These are phyloP conservation scores for Cryptococcus sp. DNA, from an alignment of 1,284 basidiomycete genomes.

Conservation along the genomic window DNA sequence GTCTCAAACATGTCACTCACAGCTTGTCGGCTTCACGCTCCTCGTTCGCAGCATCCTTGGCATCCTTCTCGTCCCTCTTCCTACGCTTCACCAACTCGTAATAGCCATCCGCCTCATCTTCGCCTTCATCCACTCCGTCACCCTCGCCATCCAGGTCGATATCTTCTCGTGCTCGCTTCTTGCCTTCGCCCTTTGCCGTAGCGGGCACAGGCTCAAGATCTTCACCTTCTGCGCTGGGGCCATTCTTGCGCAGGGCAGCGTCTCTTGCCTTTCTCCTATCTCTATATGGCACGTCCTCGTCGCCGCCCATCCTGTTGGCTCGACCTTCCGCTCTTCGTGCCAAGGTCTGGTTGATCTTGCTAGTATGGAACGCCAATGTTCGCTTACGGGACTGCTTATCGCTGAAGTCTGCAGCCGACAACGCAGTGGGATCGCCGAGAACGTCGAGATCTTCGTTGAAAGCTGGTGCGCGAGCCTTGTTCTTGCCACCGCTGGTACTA, in stretches of 20 bases:
- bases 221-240: conserved; percentile 42
- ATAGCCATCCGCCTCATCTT: conserved; percentile 65
- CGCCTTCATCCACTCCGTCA: conserved; percentile 56
- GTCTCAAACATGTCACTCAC: conserved; percentile 56
- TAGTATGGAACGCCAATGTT: conserved; percentile 85
- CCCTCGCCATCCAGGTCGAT: conserved; percentile 55
- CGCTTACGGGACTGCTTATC: conserved; percentile 81
- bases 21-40: conserved; percentile 63
- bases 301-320: conserved; percentile 61
- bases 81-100: conserved; percentile 81
- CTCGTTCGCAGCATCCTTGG: conserved; percentile 80
- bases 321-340: conserved; percentile 69
- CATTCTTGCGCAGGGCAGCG: conserved; percentile 55
- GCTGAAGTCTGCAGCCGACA: conserved; percentile 69
- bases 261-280: conserved; percentile 55
- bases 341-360: conserved; percentile 77
- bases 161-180: conserved; percentile 56
- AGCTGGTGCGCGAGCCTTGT: conserved; percentile 29
- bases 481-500: conserved; percentile 17
- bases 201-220: conserved; percentile 48
- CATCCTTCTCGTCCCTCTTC: conserved; percentile 70
- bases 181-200: conserved; percentile 46
- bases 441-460: conserved; percentile 58
- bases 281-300: conserved; percentile 68
- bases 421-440: conserved; percentile 72